Percentiles rank a stretch among this genome's conserved stretches.
Evolutionary conservation across 306 rosid genomes (phyloP).

Genomic region (Glycyrrhiza uralensis): DNA sequence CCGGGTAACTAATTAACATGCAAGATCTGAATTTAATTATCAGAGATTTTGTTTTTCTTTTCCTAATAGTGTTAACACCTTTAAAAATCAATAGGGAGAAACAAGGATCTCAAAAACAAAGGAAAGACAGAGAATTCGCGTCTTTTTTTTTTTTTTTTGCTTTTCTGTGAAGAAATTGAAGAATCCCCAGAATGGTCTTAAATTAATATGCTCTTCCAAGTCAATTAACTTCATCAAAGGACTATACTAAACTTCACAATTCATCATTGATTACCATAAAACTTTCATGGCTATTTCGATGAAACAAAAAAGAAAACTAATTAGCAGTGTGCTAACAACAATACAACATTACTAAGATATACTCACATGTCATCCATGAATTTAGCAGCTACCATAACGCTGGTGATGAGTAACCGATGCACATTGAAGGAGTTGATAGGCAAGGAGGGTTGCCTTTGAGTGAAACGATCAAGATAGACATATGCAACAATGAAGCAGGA

Average conservation of each 20-base stretch:
- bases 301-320: neutral
- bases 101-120: neutral
- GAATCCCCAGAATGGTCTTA: neutral
- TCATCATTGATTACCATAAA: neutral
- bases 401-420: conserved; percentile 84
- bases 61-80: neutral
- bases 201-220: neutral
- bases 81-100: neutral
- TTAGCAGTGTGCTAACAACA: neutral
- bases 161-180: neutral
- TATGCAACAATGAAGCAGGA: conserved; percentile 87
- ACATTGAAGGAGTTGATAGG: conserved; percentile 85
- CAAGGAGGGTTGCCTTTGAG: conserved; percentile 69
- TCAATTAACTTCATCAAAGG: neutral
- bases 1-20: conserved; percentile 13
- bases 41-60: neutral
- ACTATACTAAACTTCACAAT: neutral
- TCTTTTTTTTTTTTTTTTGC: neutral
- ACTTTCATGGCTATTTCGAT: neutral
- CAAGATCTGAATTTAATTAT: conserved; percentile 14
- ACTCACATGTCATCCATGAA: conserved; percentile 99
- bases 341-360: neutral
- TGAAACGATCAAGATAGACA: conserved; percentile 87
- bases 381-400: conserved; percentile 90
- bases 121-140: neutral